A percentile compares a stretch with the other conserved stretches of the same genome.
Evolutionary conservation across 2,329 filamentous ascomycete genomes (phyloP).

Genomic region (Trematosphaeria pertusa): DNA sequence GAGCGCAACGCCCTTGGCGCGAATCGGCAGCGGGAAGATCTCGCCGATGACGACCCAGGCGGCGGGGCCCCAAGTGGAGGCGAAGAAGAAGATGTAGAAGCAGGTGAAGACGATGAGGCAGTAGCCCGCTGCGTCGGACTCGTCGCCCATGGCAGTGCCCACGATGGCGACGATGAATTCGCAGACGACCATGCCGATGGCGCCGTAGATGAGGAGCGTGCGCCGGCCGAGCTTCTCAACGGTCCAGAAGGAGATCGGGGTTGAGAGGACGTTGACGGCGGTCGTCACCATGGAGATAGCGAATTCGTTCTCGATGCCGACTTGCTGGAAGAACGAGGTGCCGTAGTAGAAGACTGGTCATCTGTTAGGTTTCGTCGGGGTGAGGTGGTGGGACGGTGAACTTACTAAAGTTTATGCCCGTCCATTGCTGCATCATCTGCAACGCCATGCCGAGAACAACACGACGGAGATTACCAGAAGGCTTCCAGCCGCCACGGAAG

Average conservation of each 20-base stretch:
- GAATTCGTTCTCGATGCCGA: conserved; percentile 79
- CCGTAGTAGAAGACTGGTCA: conserved; percentile 58
- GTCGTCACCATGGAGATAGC: conserved; percentile 85
- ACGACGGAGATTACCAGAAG: conserved; percentile 59
- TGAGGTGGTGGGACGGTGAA: background rate
- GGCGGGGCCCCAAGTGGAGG: conserved; percentile 83
- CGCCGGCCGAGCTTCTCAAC: conserved; percentile 85
- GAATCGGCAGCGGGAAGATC: conserved; percentile 88
- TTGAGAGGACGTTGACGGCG: conserved; percentile 85
- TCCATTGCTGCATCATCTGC: conserved; percentile 66
- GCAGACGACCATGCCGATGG: conserved; percentile 81
- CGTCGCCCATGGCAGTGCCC: conserved; percentile 50
- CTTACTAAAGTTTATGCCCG: conserved; percentile 80
- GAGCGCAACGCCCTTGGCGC: conserved; percentile 83
- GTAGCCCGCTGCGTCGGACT: conserved; percentile 58
- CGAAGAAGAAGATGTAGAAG: conserved; percentile 94
- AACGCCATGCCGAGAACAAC: conserved; percentile 56
- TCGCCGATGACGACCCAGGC: conserved; percentile 80
- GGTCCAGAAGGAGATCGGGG: conserved; percentile 85
- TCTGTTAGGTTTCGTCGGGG: conserved; percentile 2
- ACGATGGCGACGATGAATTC: conserved; percentile 85
- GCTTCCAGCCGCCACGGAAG: conserved; percentile 63
- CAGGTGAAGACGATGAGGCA: conserved; percentile 82
- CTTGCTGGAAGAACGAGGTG: conserved; percentile 81
- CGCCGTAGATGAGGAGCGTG: conserved; percentile 78